phyloP scores from a whole-genome alignment of 2,329 filamentous ascomycete species.

The Neurospora sp. region DNA sequence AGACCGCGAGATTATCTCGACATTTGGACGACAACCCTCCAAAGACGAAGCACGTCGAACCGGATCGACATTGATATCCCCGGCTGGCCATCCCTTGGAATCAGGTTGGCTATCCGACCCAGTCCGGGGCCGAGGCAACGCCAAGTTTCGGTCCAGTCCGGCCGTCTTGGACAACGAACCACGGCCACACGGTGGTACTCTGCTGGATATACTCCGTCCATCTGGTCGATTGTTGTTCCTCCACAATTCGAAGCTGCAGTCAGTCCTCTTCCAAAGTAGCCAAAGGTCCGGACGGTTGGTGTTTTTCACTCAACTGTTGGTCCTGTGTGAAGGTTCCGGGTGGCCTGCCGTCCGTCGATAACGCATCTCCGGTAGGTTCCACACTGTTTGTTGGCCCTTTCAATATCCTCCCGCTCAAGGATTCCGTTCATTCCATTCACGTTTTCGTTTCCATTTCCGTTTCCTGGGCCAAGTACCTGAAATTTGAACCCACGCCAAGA shows the following conservation, averaged over 20 bases:
- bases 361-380: background rate
- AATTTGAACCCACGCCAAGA: background rate
- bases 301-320: background rate
- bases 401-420: background rate
- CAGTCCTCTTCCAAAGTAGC: background rate
- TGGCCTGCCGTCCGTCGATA: background rate
- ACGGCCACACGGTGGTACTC: background rate
- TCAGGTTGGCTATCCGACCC: background rate
- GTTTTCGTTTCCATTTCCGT: background rate
- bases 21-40: background rate
- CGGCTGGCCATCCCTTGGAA: background rate
- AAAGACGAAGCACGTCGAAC: background rate
- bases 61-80: background rate
- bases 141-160: background rate
- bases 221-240: background rate
- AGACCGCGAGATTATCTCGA: background rate
- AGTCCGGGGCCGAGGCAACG: background rate
- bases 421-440: background rate
- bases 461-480: background rate
- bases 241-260: background rate
- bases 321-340: background rate
- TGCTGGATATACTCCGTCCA: background rate
- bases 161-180: background rate
- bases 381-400: background rate
- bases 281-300: background rate